Conservation (phyloP, 2,329 filamentous ascomycete species). For the Aspergillus neoniger region DNA sequence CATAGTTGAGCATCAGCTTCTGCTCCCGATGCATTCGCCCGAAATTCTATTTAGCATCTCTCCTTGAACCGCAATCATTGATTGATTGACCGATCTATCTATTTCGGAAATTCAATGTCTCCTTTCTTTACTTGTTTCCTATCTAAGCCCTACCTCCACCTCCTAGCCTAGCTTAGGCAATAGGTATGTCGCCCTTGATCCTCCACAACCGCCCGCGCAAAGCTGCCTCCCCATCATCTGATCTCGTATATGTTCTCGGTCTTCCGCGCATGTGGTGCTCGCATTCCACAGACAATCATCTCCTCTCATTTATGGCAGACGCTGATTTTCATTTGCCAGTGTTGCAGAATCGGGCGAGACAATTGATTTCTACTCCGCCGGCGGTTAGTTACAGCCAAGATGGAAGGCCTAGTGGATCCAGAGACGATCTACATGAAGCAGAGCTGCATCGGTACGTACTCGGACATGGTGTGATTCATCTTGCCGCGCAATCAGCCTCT, state of each 20-base stretch:
- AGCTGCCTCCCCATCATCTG: neutral
- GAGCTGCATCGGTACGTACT: slow-evolving; percentile 74
- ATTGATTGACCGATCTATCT: neutral
- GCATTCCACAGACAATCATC: neutral
- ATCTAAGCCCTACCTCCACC: slow-evolving; percentile 9
- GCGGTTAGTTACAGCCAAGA: slow-evolving; percentile 24
- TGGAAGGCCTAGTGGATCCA: slow-evolving; percentile 69
- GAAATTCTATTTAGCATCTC: slow-evolving; percentile 6
- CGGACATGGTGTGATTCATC: neutral
- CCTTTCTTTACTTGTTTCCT: slow-evolving; percentile 2
- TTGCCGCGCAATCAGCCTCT: slow-evolving; percentile 2
- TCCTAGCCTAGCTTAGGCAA: slow-evolving; percentile 1
- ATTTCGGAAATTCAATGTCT: slow-evolving; percentile 10
- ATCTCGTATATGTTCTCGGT: neutral
- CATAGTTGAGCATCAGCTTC: slow-evolving; percentile 8
- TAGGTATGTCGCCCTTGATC: slow-evolving; percentile 9
- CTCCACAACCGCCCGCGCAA: neutral
- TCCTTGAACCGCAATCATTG: slow-evolving; percentile 9
- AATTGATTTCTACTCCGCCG: neutral
- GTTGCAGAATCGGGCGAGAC: slow-evolving; percentile 3
- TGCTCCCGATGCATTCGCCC: neutral
- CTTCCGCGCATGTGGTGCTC: neutral
- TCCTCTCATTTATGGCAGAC: neutral
- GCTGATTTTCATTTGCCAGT: slow-evolving; percentile 1
- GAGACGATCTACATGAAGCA: slow-evolving; percentile 92